A percentile compares a stretch with the other conserved stretches of the same genome.
Conservation (phyloP, 140 eudicot species). For the Erigeron philadelphicus region DNA sequence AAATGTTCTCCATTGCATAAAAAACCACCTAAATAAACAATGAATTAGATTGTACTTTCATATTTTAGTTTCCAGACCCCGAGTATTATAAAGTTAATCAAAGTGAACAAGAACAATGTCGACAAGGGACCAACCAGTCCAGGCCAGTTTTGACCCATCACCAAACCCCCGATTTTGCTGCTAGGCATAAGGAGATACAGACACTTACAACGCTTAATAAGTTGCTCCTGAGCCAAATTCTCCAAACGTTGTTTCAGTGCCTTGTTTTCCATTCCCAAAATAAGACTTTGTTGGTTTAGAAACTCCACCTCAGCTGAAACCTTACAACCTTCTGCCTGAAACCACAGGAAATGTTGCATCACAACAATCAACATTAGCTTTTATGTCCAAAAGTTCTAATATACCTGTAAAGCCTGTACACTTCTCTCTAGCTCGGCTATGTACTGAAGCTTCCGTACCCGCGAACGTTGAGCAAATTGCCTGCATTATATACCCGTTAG, state of each 20-base stretch:
- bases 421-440: constrained; percentile 79
- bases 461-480: constrained; percentile 81
- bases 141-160: no score
- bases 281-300: constrained; percentile 65
- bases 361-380: not conserved
- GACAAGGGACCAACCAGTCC: no score
- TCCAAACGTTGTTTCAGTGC: constrained; percentile 72
- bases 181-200: constrained; percentile 7
- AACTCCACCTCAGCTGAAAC: constrained; percentile 70
- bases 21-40: no score
- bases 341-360: not conserved
- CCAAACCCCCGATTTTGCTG: not conserved
- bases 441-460: constrained; percentile 79
- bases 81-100: no score
- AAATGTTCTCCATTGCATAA: no score
- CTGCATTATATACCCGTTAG: constrained; percentile 36
- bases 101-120: no score
- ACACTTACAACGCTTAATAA: constrained; percentile 58
- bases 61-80: no score
- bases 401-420: constrained; percentile 74
- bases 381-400: constrained; percentile 12
- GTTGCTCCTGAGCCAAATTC: constrained; percentile 67
- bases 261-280: constrained; percentile 72
- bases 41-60: no score
- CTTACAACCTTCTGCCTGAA: constrained; percentile 65